Percentiles rank a stretch among this genome's conserved stretches.
These are phyloP conservation scores for Raphidocelis subcapitata DNA, from an alignment of 139 green algal species.

Conservation along the genomic window DNA sequence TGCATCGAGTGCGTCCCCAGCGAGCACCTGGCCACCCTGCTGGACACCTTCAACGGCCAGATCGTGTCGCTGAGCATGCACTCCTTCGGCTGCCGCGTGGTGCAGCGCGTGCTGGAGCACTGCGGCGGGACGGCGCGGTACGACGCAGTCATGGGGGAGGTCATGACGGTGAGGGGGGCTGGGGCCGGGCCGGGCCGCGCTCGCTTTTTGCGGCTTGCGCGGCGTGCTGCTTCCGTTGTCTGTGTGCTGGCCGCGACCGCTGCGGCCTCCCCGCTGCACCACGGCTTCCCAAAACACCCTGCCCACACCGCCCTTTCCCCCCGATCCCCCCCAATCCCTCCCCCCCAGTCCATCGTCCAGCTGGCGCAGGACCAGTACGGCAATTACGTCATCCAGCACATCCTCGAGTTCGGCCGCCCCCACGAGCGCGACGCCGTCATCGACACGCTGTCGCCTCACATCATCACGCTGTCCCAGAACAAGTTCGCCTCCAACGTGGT, in stretches of 20 bases:
- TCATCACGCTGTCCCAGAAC: conserved; percentile 76
- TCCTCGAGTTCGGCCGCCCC: conserved; percentile 56
- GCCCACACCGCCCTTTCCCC: too few relatives aligned
- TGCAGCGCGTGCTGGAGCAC: conserved; percentile 94
- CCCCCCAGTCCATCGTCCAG: conserved; percentile 33
- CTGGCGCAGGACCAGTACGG: conserved; percentile 88
- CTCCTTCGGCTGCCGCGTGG: conserved; percentile 92
- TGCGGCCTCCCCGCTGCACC: too few relatives aligned
- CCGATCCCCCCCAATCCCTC: background rate
- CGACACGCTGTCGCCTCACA: conserved; percentile 49
- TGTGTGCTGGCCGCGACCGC: too few relatives aligned
- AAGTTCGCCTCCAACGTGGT: conserved; percentile 97
- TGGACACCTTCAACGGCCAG: conserved; percentile 72
- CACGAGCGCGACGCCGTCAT: conserved; percentile 50
- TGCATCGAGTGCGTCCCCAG: conserved; percentile 83
- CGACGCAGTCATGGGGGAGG: conserved; percentile 37
- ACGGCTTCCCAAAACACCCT: too few relatives aligned
- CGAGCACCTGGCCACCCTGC: conserved; percentile 49
- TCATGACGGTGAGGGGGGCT: conserved; percentile 14
- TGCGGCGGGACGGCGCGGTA: conserved; percentile 50
- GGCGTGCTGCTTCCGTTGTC: background rate
- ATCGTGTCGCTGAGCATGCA: conserved; percentile 77
- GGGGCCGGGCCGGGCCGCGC: background rate
- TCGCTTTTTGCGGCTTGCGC: background rate
- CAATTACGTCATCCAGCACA: conserved; percentile 96